A percentile compares a stretch with the other conserved stretches of the same genome.
Evolutionary conservation across 768 basidiomycete species (phyloP).

Genomic region (Boletus speciosus): DNA sequence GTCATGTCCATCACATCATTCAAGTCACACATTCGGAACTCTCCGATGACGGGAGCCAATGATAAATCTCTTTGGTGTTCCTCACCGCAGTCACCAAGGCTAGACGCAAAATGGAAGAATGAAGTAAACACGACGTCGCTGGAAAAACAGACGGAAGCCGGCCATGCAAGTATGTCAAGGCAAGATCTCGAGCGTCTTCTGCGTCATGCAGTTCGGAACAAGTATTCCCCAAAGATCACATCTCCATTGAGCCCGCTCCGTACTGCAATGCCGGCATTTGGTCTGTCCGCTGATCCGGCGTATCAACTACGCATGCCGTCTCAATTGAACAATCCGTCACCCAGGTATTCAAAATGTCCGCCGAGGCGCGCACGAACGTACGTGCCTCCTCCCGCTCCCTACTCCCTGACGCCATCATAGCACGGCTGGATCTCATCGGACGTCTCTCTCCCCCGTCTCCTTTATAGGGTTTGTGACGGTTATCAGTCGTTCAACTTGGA

Average conservation of each 20-base stretch:
- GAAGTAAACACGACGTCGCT: not conserved
- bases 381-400: constrained; percentile 4
- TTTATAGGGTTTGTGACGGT: constrained; percentile 23
- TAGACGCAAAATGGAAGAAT: constrained; percentile 4
- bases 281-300: constrained; percentile 16
- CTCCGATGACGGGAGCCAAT: not conserved
- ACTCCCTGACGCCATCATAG: not conserved
- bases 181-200: constrained; percentile 26
- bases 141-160: not conserved
- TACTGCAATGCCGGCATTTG: constrained; percentile 2
- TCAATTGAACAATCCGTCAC: constrained; percentile 15
- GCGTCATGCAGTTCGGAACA: constrained; percentile 23
- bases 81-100: constrained; percentile 4
- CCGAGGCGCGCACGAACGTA: constrained; percentile 26
- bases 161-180: constrained; percentile 5
- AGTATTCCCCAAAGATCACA: constrained; percentile 24
- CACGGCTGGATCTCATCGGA: constrained; percentile 4
- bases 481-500: constrained; percentile 20
- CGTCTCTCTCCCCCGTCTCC: not conserved
- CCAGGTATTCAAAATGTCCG: constrained; percentile 17
- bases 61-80: constrained; percentile 8
- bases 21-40: not conserved
- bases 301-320: constrained; percentile 25
- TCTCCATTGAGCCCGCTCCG: constrained; percentile 34
- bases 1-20: constrained; percentile 17